phyloP scores from a whole-genome alignment of 208 protist genomes.

The Trypanosomatidae sp. region DNA sequence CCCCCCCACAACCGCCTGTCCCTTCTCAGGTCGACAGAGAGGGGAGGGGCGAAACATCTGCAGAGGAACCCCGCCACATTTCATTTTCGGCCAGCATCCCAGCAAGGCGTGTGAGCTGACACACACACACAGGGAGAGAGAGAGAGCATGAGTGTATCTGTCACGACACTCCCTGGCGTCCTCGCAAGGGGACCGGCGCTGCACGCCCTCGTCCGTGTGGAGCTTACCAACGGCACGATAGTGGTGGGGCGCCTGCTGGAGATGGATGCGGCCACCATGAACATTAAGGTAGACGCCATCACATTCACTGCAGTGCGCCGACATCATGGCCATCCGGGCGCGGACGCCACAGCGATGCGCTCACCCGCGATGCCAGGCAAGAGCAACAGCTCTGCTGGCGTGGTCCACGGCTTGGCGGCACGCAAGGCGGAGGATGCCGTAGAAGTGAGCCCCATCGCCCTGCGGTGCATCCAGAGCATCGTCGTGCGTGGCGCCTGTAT shows the following conservation, averaged over 20 bases:
- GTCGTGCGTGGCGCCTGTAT: constrained; percentile 67
- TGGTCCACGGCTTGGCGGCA: not conserved
- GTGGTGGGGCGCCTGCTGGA: constrained; percentile 65
- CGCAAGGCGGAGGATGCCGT: constrained; percentile 7
- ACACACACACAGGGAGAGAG: not conserved
- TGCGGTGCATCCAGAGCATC: constrained; percentile 62
- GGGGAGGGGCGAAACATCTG: not conserved
- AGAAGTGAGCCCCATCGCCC: constrained; percentile 42
- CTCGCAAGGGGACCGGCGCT: constrained; percentile 47
- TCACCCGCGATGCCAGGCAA: not conserved
- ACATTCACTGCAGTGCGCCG: constrained; percentile 52
- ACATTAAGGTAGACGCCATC: constrained; percentile 75
- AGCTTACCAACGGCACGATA: constrained; percentile 71
- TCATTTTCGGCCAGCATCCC: not conserved
- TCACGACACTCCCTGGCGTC: constrained; percentile 47
- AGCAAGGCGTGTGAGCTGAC: not conserved
- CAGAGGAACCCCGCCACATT: not conserved
- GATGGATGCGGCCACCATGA: constrained; percentile 77
- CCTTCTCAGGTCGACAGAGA: not conserved
- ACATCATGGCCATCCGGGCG: not conserved
- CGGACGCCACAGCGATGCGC: not conserved
- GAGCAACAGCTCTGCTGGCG: constrained; percentile 7
- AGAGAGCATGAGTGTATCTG: not conserved
- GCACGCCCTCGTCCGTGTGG: constrained; percentile 60
- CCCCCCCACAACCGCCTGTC: not conserved